Evolutionary conservation across 1,284 basidiomycete species (phyloP), one percentile per base, ranked within the genome.

Genomic region (Sutorius eximius): DNA sequence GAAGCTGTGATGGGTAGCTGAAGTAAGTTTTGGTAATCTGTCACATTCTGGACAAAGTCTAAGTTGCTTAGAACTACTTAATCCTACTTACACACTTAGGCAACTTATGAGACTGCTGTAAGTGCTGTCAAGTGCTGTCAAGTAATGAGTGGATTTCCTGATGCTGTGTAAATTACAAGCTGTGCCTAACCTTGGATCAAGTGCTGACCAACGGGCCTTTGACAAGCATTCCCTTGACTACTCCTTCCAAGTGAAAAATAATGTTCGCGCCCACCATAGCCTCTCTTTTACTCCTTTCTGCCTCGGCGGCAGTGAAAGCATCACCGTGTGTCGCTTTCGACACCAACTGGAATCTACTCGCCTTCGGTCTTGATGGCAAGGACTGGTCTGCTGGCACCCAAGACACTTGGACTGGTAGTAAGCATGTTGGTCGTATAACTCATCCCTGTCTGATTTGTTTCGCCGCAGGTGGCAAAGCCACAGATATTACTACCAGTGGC

Each of bases 351-450:
- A 88, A 91, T 64, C 76, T 91, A 49, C 77, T 86, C 47, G 86
- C 83, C 33, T 87, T 91, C 63, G 87, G 85, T 50, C 80, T 89
- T 58, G 77, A 82, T 56, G 86, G 84, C 57, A 89, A 89, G 67
- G 89, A 91, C 68, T 90, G 82, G 73, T 82, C 79, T 61, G 85
- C 86, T 55, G 86, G 88, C 27, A 75, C 81, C 3, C 81, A 86
- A 66, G 76, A 77, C 61, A 73, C 77, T 3, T 91, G 89, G 89
- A 68, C 74, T 9, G 79, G 77, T 57, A 82, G 86, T 85, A 54
- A 61, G 76, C 60, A 27, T 43, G 12, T 15, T 41, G 11, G 44
- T 33, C 22, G 45, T 13, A 16, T 40, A 41, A 36, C 45, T 36
- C 12, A 34, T 34, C 43, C 37, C 15, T 12, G n/a, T 20, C 52